Conservation (phyloP, 2,329 filamentous ascomycete species). For the Acephala macrosclerotiorum region DNA sequence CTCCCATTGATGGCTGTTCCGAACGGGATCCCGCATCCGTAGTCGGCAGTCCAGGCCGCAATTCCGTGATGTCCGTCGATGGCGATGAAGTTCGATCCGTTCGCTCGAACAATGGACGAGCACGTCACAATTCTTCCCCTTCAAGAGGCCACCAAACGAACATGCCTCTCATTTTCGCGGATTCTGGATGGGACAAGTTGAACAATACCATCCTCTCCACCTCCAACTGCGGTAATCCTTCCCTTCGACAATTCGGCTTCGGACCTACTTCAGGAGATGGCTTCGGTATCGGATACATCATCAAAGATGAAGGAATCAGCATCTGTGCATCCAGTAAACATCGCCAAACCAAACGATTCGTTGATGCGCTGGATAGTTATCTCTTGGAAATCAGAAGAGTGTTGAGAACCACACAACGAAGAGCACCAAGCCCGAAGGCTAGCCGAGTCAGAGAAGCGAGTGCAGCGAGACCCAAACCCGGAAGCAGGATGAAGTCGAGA, state of each 20-base stretch:
- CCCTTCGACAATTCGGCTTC: slow-evolving; percentile 94
- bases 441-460: slow-evolving; percentile 68
- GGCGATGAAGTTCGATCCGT: slow-evolving; percentile 45
- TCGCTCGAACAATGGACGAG: slow-evolving; percentile 28
- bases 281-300: slow-evolving; percentile 98
- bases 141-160: slow-evolving; percentile 55
- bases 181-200: slow-evolving; percentile 90
- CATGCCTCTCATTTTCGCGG: slow-evolving; percentile 84
- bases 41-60: slow-evolving; percentile 60
- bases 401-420: slow-evolving; percentile 71
- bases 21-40: slow-evolving; percentile 54
- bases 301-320: slow-evolving; percentile 90
- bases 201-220: slow-evolving; percentile 95
- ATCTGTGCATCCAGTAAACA: slow-evolving; percentile 96
- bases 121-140: slow-evolving; percentile 62
- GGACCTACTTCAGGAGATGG: slow-evolving; percentile 93
- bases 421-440: slow-evolving; percentile 56
- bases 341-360: slow-evolving; percentile 87
- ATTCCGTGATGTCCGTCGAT: slow-evolving; percentile 57
- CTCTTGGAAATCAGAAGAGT: slow-evolving; percentile 89
- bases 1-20: slow-evolving; percentile 55
- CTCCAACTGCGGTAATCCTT: slow-evolving; percentile 98
- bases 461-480: slow-evolving; percentile 36
- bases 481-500: slow-evolving; percentile 69
- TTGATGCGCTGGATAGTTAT: slow-evolving; percentile 90